phyloP scores from a whole-genome alignment of 495 filamentous ascomycete genomes.

The Pseudoneurospora amorphoporcata region DNA sequence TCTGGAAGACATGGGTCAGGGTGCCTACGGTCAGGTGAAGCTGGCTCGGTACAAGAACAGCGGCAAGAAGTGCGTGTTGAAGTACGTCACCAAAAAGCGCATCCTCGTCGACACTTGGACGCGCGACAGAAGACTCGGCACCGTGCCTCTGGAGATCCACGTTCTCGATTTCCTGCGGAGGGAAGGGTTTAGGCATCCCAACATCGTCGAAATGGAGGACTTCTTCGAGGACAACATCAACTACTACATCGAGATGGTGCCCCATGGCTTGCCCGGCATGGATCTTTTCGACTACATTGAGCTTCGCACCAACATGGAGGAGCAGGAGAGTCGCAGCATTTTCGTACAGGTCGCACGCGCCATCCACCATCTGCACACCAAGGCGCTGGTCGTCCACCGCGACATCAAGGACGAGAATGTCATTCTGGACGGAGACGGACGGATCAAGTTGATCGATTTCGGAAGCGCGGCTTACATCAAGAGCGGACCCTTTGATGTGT shows the following conservation, averaged over 20 bases:
- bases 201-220: slow-evolving; percentile 97
- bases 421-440: slow-evolving; percentile 86
- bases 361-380: slow-evolving; percentile 83
- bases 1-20: slow-evolving; percentile 97
- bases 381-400: slow-evolving; percentile 85
- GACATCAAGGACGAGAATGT: slow-evolving; percentile 99
- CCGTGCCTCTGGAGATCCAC: slow-evolving; percentile 94
- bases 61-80: slow-evolving; percentile 81
- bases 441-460: slow-evolving; percentile 96
- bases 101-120: slow-evolving; percentile 99
- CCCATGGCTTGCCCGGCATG: slow-evolving; percentile 94
- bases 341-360: slow-evolving; percentile 87
- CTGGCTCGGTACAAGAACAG: slow-evolving; percentile 78
- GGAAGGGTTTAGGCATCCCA: slow-evolving; percentile 80
- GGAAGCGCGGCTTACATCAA: slow-evolving; percentile 97
- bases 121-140: slow-evolving; percentile 86
- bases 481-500: slow-evolving; percentile 96
- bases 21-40: slow-evolving; percentile 96
- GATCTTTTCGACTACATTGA: slow-evolving; percentile 99
- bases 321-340: slow-evolving; percentile 85
- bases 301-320: slow-evolving; percentile 91
- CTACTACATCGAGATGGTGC: slow-evolving; percentile 98
- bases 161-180: slow-evolving; percentile 88
- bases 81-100: slow-evolving; percentile 93
- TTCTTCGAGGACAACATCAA: slow-evolving; percentile 98